phyloP scores from a whole-genome alignment of 768 basidiomycete genomes.

The Favolaschia claudopus region DNA sequence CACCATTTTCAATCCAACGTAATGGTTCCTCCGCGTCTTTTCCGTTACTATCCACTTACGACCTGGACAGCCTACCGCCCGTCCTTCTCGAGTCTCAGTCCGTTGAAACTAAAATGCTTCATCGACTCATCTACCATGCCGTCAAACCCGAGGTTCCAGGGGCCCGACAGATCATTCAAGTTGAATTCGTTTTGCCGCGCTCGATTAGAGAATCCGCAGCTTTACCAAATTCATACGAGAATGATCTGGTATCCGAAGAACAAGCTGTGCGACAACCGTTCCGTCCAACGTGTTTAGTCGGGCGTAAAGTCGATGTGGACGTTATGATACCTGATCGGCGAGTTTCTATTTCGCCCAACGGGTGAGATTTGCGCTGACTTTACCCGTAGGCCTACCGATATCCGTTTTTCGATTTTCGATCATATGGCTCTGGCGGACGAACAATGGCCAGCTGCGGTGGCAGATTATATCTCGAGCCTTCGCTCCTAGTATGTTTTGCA shows the following conservation, averaged over 20 bases:
- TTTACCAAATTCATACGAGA: background rate
- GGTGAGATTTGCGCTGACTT: background rate
- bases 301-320: conserved; percentile 51
- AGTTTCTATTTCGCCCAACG: conserved; percentile 4
- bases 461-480: conserved; percentile 48
- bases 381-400: conserved; percentile 60
- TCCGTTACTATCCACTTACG: background rate
- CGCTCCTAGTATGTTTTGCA: conserved; percentile 49
- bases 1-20: conserved; percentile 25
- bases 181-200: conserved; percentile 45
- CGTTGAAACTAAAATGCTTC: conserved; percentile 43
- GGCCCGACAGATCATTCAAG: conserved; percentile 39
- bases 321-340: conserved; percentile 68
- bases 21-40: background rate
- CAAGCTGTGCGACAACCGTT: too few relatives aligned
- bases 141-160: conserved; percentile 17
- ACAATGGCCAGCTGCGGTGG: conserved; percentile 51
- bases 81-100: conserved; percentile 39
- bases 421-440: conserved; percentile 32
- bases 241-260: background rate
- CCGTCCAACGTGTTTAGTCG: conserved; percentile 38
- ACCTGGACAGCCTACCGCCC: conserved; percentile 46
- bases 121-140: conserved; percentile 58
- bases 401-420: conserved; percentile 55
- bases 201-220: conserved; percentile 3